phyloP scores from a whole-genome alignment of 345 rosid species.

The Aurinia saxatilis region DNA sequence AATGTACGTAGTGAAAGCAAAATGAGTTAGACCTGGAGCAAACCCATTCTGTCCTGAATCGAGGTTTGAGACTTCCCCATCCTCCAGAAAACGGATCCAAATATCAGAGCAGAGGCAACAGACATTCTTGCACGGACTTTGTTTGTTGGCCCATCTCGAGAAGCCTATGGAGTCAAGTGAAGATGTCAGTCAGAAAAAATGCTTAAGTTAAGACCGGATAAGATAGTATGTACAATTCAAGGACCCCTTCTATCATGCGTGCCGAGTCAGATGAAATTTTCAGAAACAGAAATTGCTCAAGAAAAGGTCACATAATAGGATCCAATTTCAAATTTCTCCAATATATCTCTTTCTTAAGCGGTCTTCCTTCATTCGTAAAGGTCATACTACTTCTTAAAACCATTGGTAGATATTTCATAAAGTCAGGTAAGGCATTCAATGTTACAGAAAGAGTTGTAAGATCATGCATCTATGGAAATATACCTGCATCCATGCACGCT shows the following conservation, averaged over 20 bases:
- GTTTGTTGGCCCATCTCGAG: slow-evolving; percentile 96
- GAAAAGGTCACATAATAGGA: neutral
- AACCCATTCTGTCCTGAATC: slow-evolving; percentile 93
- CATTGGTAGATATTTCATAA: neutral
- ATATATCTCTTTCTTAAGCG: neutral
- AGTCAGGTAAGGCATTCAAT: neutral
- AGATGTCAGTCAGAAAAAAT: slow-evolving; percentile 16
- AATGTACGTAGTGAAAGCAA: slow-evolving; percentile 2
- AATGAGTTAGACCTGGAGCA: slow-evolving; percentile 68
- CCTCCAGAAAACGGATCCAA: slow-evolving; percentile 98
- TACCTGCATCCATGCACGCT: slow-evolving; percentile 98
- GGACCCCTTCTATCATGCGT: neutral
- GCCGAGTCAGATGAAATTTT: neutral
- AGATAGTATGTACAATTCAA: neutral
- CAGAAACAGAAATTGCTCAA: neutral
- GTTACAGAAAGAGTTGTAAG: neutral
- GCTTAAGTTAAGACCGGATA: neutral
- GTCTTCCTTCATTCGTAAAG: neutral
- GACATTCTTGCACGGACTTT: slow-evolving; percentile 98
- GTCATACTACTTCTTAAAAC: neutral
- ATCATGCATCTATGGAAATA: neutral
- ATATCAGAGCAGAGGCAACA: slow-evolving; percentile 89
- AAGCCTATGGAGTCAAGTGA: slow-evolving; percentile 50
- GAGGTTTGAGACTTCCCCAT: slow-evolving; percentile 95
- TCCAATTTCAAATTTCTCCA: neutral